A percentile compares a stretch with the other conserved stretches of the same genome.
These are phyloP conservation scores for Tympanopsis confertula DNA, from an alignment of 2,329 filamentous ascomycete species.

Conservation along the genomic window DNA sequence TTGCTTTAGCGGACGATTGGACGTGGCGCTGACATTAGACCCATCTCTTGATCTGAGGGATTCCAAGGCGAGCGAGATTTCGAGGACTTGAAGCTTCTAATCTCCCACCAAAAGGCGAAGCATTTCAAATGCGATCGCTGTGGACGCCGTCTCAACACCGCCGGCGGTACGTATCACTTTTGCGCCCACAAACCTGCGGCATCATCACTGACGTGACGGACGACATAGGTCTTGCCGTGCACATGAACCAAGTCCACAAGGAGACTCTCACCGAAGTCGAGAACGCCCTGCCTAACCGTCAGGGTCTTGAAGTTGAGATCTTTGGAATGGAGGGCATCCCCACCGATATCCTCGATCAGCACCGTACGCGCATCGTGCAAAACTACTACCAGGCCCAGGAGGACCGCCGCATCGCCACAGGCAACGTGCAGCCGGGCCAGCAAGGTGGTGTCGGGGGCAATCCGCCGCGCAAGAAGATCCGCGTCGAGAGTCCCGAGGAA, in stretches of 20 bases:
- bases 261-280: slow-evolving; percentile 78
- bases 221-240: slow-evolving; percentile 70
- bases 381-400: slow-evolving; percentile 78
- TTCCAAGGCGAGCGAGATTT: slow-evolving; percentile 76
- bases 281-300: slow-evolving; percentile 79
- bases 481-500: slow-evolving; percentile 65
- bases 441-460: slow-evolving; percentile 24
- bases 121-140: slow-evolving; percentile 97
- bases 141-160: slow-evolving; percentile 78
- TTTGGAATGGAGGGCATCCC: slow-evolving; percentile 98
- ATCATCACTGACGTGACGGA: slow-evolving; percentile 5
- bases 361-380: slow-evolving; percentile 76
- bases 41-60: slow-evolving; percentile 11
- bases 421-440: slow-evolving; percentile 66
- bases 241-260: slow-evolving; percentile 98
- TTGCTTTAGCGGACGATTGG: background rate
- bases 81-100: slow-evolving; percentile 90
- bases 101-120: slow-evolving; percentile 97
- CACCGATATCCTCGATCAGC: slow-evolving; percentile 68
- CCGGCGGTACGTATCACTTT: slow-evolving; percentile 57
- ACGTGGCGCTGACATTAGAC: background rate
- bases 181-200: background rate
- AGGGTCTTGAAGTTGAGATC: slow-evolving; percentile 83
- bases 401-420: slow-evolving; percentile 69
- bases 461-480: slow-evolving; percentile 58